phyloP scores from a whole-genome alignment of 305 asterid species.

The Fraxinus velutina region DNA sequence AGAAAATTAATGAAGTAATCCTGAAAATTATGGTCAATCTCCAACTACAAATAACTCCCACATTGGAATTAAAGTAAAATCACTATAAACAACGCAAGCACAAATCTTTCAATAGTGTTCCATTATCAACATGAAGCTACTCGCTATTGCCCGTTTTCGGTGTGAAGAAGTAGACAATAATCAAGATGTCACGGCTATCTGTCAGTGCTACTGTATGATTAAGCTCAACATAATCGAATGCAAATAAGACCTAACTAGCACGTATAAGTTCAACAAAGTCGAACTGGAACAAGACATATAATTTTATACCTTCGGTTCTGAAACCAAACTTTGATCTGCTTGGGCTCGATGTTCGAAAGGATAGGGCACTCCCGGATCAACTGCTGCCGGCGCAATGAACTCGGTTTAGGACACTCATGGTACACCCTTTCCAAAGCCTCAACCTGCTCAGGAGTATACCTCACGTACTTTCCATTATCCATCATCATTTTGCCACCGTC shows the following conservation, averaged over 20 bases:
- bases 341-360: constrained; percentile 88
- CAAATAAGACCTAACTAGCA: neutral
- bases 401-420: constrained; percentile 93
- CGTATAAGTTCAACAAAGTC: neutral
- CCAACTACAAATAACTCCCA: neutral
- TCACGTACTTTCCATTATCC: constrained; percentile 86
- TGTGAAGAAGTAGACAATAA: neutral
- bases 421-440: constrained; percentile 90
- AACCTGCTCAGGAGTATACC: constrained; percentile 99
- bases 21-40: neutral
- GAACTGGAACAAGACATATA: neutral
- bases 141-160: neutral
- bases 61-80: neutral
- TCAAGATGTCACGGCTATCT: neutral
- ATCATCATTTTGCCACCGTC: constrained; percentile 55
- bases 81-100: neutral
- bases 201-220: neutral
- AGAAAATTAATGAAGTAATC: neutral
- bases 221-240: neutral
- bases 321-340: constrained; percentile 99
- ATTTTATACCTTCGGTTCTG: constrained; percentile 77
- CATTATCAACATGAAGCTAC: neutral
- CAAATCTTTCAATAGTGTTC: neutral
- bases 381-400: constrained; percentile 87
- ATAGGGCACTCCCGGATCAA: constrained; percentile 87